Conservation (phyloP, 441 rosid genomes). For the Populus tomentosa region DNA sequence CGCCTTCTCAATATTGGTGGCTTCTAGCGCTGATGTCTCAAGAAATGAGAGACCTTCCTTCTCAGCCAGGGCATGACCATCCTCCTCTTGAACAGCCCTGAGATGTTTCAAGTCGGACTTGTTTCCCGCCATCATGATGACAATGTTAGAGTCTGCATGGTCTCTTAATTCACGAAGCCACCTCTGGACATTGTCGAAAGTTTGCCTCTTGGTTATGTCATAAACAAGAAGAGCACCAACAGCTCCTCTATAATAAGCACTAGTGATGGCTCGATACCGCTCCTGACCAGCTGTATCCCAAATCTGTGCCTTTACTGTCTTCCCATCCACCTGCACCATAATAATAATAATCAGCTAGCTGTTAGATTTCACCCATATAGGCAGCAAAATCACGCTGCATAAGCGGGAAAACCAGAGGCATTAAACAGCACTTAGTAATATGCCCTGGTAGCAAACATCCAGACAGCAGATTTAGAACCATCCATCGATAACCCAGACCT, state of each 20-base stretch:
- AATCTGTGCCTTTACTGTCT: slow-evolving; percentile 92
- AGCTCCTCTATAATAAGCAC: slow-evolving; percentile 96
- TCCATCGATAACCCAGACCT: not conserved
- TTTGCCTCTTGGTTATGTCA: slow-evolving; percentile 17
- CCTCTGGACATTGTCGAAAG: slow-evolving; percentile 77
- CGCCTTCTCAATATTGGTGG: slow-evolving; percentile 80
- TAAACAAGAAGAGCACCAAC: slow-evolving; percentile 51
- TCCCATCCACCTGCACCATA: slow-evolving; percentile 68
- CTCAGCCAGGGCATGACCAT: slow-evolving; percentile 75
- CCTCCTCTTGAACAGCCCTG: slow-evolving; percentile 67
- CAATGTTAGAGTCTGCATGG: slow-evolving; percentile 95
- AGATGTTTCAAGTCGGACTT: slow-evolving; percentile 84
- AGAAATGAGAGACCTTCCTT: slow-evolving; percentile 86
- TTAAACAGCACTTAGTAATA: no score
- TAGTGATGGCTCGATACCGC: slow-evolving; percentile 87
- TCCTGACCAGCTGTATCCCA: slow-evolving; percentile 99
- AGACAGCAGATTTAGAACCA: not conserved
- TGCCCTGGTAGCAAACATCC: no score
- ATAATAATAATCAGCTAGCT: not conserved
- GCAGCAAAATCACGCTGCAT: not conserved
- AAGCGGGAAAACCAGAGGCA: not conserved
- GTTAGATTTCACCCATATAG: not conserved
- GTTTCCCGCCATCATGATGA: slow-evolving; percentile 94
- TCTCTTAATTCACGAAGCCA: slow-evolving; percentile 91
- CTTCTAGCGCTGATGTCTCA: slow-evolving; percentile 87